Evolutionary conservation across 2,329 filamentous ascomycete genomes (phyloP), one percentile per base, ranked within the genome.

Genomic region (Ophiocordyceps camponoti-floridani): DNA sequence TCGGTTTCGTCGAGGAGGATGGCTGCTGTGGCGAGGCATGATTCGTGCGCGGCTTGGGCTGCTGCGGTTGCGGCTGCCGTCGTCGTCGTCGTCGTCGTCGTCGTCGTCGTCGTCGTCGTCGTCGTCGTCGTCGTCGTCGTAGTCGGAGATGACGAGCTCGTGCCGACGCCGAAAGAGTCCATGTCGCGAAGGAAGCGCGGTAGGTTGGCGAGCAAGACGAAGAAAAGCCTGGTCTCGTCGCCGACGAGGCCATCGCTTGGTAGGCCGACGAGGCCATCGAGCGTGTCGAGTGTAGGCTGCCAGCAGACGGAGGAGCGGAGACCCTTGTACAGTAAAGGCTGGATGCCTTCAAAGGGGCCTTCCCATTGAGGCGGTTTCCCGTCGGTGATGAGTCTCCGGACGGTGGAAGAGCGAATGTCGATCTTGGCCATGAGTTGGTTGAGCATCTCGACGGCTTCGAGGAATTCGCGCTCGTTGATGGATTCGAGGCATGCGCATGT

Each of bases 401-500:
- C 76, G 33, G 65, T 71, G 0, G 78, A 70, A 48, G 83, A 77
- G 41, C 74, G 72, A 41, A 98, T 72, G 58, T 98, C 84, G 19
- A 96, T 68, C 58, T 91, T 94, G 51, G 78, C 75, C 19, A 98
- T 64, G 33, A 94, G 78, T 54, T 84, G 83, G 47, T 94, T 84
- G 10, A 98, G 72, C 84, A 98, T 95, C 44, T 84, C 81, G 12
- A 95, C 68, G 19, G 84, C 87, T 58, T 95, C 91, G 49, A 91
- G 74, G 50, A 94, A 98, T 56, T 98, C 91, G 19, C 82, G 76
- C 62, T 98, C 93, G 51, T 96, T 94, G 55, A 96, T 94, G 0
- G 91, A 96, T 56, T 96, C 88, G 18, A 98, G 67, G 58, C 91
- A 98, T 11, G 91, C 91, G 54, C 88, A 95, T 0, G 85, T 94